Conservation (phyloP, 148 eudicot genomes). For the Rhododendron simsii region DNA sequence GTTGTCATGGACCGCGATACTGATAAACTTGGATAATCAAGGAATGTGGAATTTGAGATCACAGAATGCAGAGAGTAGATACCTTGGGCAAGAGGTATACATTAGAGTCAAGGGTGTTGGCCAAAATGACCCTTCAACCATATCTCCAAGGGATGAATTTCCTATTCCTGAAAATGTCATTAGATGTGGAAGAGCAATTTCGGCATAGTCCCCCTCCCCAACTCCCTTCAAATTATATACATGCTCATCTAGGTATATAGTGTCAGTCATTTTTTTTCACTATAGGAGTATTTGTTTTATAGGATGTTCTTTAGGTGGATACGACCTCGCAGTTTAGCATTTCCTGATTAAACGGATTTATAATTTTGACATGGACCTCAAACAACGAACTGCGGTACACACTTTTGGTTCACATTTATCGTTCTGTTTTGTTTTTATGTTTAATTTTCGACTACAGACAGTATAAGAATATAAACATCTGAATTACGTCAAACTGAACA, state of each 20-base stretch:
- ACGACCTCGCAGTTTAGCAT: neutral
- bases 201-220: neutral
- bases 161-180: constrained; percentile 19
- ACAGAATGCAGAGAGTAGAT: constrained; percentile 21
- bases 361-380: neutral
- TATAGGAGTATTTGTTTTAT: neutral
- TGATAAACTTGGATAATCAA: constrained; percentile 19
- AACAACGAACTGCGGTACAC: neutral
- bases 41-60: constrained; percentile 32
- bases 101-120: constrained; percentile 17
- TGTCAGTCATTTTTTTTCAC: neutral
- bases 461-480: too few species aligned
- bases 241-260: neutral
- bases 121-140: constrained; percentile 4
- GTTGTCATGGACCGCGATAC: constrained; percentile 21
- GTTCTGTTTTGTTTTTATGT: neutral
- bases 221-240: neutral
- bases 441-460: neutral
- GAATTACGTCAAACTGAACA: too few species aligned
- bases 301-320: neutral
- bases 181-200: constrained; percentile 15
- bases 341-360: too few species aligned
- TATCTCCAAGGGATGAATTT: constrained; percentile 18
- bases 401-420: neutral
- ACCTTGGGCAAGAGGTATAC: constrained; percentile 25